These are phyloP conservation scores for Pestalotiopsis sp. DNA, from an alignment of 2,329 filamentous ascomycete species.

Conservation along the genomic window DNA sequence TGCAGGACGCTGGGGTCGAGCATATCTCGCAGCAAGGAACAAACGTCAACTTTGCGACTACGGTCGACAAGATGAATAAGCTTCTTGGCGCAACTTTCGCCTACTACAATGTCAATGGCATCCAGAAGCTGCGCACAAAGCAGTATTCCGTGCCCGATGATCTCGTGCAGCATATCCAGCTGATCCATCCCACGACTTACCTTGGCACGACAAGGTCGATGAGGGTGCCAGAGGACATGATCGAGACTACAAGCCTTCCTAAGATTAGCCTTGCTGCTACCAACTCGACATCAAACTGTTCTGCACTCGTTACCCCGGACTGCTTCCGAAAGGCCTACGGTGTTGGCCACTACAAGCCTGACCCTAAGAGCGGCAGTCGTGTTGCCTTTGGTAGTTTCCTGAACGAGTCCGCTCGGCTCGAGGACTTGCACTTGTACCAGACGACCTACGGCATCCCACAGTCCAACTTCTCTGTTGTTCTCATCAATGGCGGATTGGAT, in stretches of 20 bases:
- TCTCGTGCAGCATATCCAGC: slow-evolving; percentile 35
- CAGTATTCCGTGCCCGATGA: slow-evolving; percentile 26
- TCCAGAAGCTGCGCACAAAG: slow-evolving; percentile 30
- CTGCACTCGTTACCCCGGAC: slow-evolving; percentile 41
- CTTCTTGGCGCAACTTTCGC: slow-evolving; percentile 30
- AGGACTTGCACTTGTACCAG: slow-evolving; percentile 41
- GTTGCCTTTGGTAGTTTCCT: slow-evolving; percentile 54
- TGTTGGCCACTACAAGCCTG: slow-evolving; percentile 45
- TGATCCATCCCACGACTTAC: slow-evolving; percentile 45
- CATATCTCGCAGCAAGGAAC: slow-evolving; percentile 17
- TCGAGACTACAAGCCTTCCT: background rate
- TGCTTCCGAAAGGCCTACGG: slow-evolving; percentile 53
- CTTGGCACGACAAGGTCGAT: slow-evolving; percentile 33
- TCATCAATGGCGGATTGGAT: slow-evolving; percentile 41
- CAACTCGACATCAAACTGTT: slow-evolving; percentile 23
- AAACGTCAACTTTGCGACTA: slow-evolving; percentile 27
- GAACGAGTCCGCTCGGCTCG: slow-evolving; percentile 49
- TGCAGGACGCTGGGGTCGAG: slow-evolving; percentile 19
- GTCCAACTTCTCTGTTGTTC: slow-evolving; percentile 44
- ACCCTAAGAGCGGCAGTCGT: slow-evolving; percentile 44
- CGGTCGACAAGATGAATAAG: slow-evolving; percentile 26
- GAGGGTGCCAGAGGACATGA: slow-evolving; percentile 5
- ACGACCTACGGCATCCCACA: slow-evolving; percentile 39
- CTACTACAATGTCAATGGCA: slow-evolving; percentile 31
- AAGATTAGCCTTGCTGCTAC: background rate